A percentile compares a stretch with the other conserved stretches of the same genome.
These are phyloP conservation scores for Pseudofabraea citricarpa DNA, from an alignment of 2,329 filamentous ascomycete species.

Conservation along the genomic window DNA sequence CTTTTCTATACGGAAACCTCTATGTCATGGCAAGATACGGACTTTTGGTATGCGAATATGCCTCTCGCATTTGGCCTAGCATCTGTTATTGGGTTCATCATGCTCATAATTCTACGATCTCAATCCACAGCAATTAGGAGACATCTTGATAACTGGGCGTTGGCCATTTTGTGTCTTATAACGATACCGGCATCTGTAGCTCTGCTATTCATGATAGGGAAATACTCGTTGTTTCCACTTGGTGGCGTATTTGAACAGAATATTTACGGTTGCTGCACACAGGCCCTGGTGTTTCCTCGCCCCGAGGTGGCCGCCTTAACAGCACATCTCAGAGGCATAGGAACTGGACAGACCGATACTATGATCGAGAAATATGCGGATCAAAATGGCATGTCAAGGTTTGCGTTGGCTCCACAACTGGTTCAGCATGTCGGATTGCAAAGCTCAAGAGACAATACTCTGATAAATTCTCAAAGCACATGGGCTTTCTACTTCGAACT, in stretches of 20 bases:
- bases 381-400: slow-evolving; percentile 26
- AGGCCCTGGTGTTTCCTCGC: slow-evolving; percentile 14
- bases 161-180: slow-evolving; percentile 5
- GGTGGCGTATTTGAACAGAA: slow-evolving; percentile 10
- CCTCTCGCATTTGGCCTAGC: slow-evolving; percentile 3
- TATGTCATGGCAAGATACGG: slow-evolving; percentile 8
- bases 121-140: neutral
- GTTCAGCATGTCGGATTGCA: slow-evolving; percentile 32
- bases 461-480: slow-evolving; percentile 10
- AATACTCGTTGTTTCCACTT: slow-evolving; percentile 12
- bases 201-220: slow-evolving; percentile 13
- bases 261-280: slow-evolving; percentile 14
- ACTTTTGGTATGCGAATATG: slow-evolving; percentile 11
- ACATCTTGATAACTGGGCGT: slow-evolving; percentile 1
- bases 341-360: slow-evolving; percentile 25
- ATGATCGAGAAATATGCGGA: slow-evolving; percentile 31
- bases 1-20: slow-evolving; percentile 18
- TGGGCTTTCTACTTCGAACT: slow-evolving; percentile 16
- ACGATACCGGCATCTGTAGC: slow-evolving; percentile 9
- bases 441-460: slow-evolving; percentile 11
- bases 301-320: slow-evolving; percentile 5
- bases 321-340: slow-evolving; percentile 9
- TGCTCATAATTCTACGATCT: slow-evolving; percentile 1
- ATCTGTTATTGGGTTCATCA: neutral
- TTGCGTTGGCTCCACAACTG: slow-evolving; percentile 33